Conservation (phyloP, 129 eudicot genomes). For the Silybum marianum region DNA sequence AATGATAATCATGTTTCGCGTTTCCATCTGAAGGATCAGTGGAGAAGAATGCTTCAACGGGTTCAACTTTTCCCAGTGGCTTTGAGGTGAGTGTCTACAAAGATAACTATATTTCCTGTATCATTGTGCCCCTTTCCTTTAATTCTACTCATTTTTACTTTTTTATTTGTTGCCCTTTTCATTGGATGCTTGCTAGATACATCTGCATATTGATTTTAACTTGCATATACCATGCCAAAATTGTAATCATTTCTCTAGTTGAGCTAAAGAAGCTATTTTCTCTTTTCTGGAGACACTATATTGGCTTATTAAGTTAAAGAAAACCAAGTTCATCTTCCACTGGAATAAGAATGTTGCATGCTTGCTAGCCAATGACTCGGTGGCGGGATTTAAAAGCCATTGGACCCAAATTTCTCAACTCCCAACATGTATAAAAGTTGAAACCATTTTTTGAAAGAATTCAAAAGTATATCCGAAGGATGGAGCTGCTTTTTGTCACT, state of each 20-base stretch:
- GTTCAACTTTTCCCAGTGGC: slow-evolving; percentile 68
- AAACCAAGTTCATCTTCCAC: background rate
- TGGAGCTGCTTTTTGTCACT: background rate
- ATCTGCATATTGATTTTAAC: background rate
- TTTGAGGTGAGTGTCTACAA: slow-evolving; percentile 60
- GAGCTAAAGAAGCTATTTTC: background rate
- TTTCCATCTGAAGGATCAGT: slow-evolving; percentile 42
- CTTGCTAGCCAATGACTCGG: background rate
- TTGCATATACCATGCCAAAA: background rate
- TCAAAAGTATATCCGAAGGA: too few species aligned
- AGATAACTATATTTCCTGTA: background rate
- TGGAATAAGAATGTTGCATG: background rate
- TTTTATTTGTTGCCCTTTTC: background rate
- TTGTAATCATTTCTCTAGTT: background rate
- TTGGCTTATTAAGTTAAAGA: background rate
- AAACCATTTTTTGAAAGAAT: too few species aligned
- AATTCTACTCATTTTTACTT: background rate
- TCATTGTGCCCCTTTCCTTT: background rate
- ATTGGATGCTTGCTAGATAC: background rate
- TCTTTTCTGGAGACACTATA: background rate
- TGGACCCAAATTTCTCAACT: too few species aligned
- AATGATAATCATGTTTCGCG: background rate
- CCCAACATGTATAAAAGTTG: too few species aligned
- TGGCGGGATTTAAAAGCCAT: background rate
- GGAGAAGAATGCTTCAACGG: slow-evolving; percentile 45